Evolutionary conservation across 1,284 basidiomycete genomes (phyloP).

Genomic region (Melampsora abietis-canadensis): DNA sequence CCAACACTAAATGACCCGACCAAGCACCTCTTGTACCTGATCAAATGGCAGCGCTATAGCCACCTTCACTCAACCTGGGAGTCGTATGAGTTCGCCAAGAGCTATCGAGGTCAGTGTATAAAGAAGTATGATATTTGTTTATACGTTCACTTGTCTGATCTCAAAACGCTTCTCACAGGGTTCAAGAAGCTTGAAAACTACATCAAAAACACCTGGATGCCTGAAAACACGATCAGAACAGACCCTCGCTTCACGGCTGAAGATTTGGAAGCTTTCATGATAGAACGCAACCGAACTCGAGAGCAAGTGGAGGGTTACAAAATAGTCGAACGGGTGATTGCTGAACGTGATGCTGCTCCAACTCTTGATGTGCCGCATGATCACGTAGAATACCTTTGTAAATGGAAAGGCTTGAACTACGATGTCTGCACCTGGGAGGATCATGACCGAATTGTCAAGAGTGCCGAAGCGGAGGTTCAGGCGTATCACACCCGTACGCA

Average conservation of each 20-base stretch:
- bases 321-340: slow-evolving; percentile 85
- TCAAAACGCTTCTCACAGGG: slow-evolving; percentile 56
- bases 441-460: slow-evolving; percentile 54
- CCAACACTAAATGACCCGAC: slow-evolving; percentile 54
- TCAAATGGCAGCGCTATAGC: slow-evolving; percentile 57
- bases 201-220: slow-evolving; percentile 73
- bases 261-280: slow-evolving; percentile 72
- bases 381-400: slow-evolving; percentile 85
- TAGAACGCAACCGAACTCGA: slow-evolving; percentile 83
- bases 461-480: slow-evolving; percentile 66
- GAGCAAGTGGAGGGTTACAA: slow-evolving; percentile 88
- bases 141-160: not conserved
- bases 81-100: slow-evolving; percentile 35
- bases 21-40: slow-evolving; percentile 55
- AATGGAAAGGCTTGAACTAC: slow-evolving; percentile 94
- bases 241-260: slow-evolving; percentile 73
- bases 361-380: slow-evolving; percentile 60
- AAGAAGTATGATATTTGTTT: slow-evolving; percentile 48
- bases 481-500: slow-evolving; percentile 74
- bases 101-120: slow-evolving; percentile 90
- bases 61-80: slow-evolving; percentile 53
- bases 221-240: slow-evolving; percentile 68
- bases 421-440: slow-evolving; percentile 95
- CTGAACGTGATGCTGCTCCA: slow-evolving; percentile 67
- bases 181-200: slow-evolving; percentile 99